Evolutionary conservation across 2,329 filamentous ascomycete genomes (phyloP).

Genomic region (Acephala macrosclerotiorum): DNA sequence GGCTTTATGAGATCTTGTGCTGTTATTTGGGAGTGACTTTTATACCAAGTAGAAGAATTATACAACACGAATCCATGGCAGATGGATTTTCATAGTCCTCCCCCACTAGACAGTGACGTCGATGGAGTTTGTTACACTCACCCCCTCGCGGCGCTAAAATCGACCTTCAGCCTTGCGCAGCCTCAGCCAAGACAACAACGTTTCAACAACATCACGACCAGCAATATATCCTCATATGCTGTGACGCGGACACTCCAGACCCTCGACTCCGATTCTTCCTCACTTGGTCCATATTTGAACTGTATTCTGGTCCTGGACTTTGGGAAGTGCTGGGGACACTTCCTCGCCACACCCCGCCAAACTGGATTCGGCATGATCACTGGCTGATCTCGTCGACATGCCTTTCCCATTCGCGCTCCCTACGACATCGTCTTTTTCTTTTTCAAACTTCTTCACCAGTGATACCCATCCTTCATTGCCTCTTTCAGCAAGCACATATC

Average conservation of each 20-base stretch:
- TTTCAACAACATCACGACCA: neutral
- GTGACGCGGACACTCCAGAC: neutral
- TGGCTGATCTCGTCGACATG: conserved; percentile 59
- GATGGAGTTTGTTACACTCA: neutral
- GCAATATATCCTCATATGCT: neutral
- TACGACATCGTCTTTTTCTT: conserved; percentile 87
- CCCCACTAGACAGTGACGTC: conserved; percentile 8
- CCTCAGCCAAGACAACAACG: conserved; percentile 10
- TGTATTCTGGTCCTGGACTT: neutral
- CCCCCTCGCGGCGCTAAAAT: neutral
- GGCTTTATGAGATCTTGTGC: neutral
- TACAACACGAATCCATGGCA: conserved; percentile 6
- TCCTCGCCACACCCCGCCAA: neutral
- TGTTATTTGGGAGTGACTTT: neutral
- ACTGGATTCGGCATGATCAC: neutral
- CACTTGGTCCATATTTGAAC: neutral
- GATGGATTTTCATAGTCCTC: conserved; percentile 3
- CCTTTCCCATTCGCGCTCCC: conserved; percentile 89
- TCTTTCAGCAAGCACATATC: conserved; percentile 80
- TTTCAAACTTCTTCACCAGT: conserved; percentile 78
- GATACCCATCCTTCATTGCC: conserved; percentile 90
- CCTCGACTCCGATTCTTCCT: neutral
- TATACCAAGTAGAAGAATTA: neutral
- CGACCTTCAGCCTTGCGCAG: conserved; percentile 5
- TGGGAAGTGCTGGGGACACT: neutral